Conservation (phyloP, 2,329 filamentous ascomycete species). For the Akanthomyces uredinophilus region DNA sequence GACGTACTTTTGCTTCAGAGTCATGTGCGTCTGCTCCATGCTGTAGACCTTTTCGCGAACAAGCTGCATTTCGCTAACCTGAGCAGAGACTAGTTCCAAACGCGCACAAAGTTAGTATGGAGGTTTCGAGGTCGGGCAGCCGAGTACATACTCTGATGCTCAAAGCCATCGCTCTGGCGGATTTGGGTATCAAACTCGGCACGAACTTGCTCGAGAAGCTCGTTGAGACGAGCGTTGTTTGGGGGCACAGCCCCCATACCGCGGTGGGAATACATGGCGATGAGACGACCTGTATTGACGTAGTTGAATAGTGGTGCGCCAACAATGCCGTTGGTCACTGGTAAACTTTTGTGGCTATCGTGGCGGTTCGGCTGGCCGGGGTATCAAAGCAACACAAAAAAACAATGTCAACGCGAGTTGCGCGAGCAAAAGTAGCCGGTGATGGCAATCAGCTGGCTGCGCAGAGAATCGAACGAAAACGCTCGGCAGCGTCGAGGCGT, state of each 20-base stretch:
- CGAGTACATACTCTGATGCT: conserved; percentile 80
- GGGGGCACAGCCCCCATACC: conserved; percentile 69
- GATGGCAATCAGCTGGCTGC: neutral
- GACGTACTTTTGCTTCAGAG: conserved; percentile 80
- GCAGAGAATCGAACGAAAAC: neutral
- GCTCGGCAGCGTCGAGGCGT: neutral
- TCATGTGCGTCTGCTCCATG: conserved; percentile 84
- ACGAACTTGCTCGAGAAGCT: conserved; percentile 87
- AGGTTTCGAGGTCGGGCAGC: conserved; percentile 1
- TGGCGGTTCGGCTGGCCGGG: neutral
- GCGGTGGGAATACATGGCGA: conserved; percentile 89
- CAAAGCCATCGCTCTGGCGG: conserved; percentile 77
- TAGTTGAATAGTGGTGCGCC: neutral
- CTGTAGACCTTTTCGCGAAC: conserved; percentile 90
- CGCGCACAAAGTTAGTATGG: conserved; percentile 21
- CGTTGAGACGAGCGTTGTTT: conserved; percentile 65
- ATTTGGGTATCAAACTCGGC: conserved; percentile 85
- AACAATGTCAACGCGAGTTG: neutral
- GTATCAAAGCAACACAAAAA: neutral
- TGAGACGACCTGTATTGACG: conserved; percentile 22
- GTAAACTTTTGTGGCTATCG: neutral
- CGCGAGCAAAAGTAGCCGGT: neutral
- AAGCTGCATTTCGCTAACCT: conserved; percentile 92
- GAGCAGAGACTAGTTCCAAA: conserved; percentile 64
- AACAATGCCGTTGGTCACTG: neutral